Evolutionary conservation across 2,329 filamentous ascomycete genomes (phyloP), one percentile per base, ranked within the genome.

Genomic region (Xylogone sp.): DNA sequence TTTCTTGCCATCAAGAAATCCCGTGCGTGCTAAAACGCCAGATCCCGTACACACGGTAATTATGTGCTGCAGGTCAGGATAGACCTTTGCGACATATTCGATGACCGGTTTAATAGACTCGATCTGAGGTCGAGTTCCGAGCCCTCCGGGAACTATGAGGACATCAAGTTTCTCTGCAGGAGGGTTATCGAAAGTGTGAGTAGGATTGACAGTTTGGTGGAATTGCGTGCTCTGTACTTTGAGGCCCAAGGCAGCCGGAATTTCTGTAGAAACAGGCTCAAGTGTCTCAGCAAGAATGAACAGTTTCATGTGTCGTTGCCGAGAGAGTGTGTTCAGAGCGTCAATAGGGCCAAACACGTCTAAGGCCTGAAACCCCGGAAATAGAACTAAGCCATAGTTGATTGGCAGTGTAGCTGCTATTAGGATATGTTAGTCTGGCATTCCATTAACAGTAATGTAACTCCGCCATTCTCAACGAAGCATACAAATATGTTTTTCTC

Each of bases 31-130:
- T 0, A 80, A 73, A 3, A 87, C 65, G 2, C 76, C 76, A 3
- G 80, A 73, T 0, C 86, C 86, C 1, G 83, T 89, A 65, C 86
- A 89, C 1, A 89, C 75, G 0, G 83, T 86, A 43, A 89, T 71
- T 12, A 86, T 60, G 56, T 80, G 79, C 56, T 76, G 68, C 21
- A 86, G 62, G 3, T 65, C 66, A 0, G 77, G 74, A 58, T 73
- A 79, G n/a, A 65, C 61, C 1, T 65, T 63, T 22, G 62, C 59
- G 42, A 83, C 64, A 54, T 75, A 84, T 2, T 73, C 67, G 2
- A 78, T 65, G 1, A 75, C 67, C 1, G 69, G 55, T 2, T 55
- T 56, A 1, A 62, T 50, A 62, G 57, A 8, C 53, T 53, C 29
- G 59, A 59, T 21, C 71, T 51, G 21, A 64, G 63, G 61, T 2